phyloP scores from a whole-genome alignment of 768 basidiomycete genomes.

The Amylocystis lapponica region DNA sequence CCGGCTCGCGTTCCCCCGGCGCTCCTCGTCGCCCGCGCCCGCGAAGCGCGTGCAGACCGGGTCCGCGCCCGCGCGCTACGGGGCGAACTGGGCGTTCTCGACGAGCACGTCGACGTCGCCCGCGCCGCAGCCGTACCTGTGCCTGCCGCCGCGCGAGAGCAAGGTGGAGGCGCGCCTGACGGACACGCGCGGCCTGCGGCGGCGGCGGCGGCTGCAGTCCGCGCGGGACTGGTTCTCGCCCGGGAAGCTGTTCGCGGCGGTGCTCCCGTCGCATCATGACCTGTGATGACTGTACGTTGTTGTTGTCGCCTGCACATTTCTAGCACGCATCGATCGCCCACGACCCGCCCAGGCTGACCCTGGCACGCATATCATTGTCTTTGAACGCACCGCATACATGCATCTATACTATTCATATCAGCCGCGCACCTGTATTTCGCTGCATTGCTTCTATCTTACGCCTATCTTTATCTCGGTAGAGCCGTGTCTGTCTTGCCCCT shows the following conservation, averaged over 20 bases:
- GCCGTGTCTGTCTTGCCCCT: constrained; percentile 20
- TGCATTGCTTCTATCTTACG: constrained; percentile 6
- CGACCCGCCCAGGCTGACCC: no score
- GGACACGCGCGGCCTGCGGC: constrained; percentile 19
- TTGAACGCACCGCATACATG: constrained; percentile 6
- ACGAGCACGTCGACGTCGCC: constrained; percentile 13
- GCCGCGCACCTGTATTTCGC: no score
- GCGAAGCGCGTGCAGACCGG: constrained; percentile 12
- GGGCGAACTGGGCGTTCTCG: constrained; percentile 18
- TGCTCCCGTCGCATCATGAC: constrained; percentile 16
- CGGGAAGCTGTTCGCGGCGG: constrained; percentile 25
- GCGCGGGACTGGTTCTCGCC: constrained; percentile 32
- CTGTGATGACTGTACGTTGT: constrained; percentile 4
- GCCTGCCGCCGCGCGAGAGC: constrained; percentile 11
- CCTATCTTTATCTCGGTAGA: constrained; percentile 26
- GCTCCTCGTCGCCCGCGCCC: constrained; percentile 19
- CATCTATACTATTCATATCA: background rate
- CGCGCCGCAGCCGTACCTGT: constrained; percentile 18
- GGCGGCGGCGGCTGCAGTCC: constrained; percentile 26
- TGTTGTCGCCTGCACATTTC: constrained; percentile 7
- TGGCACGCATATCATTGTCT: constrained; percentile 3
- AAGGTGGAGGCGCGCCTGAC: constrained; percentile 8
- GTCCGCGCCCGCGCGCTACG: constrained; percentile 8
- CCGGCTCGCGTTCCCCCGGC: constrained; percentile 25
- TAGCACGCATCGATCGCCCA: constrained; percentile 5